Evolutionary conservation across 106 monocot genomes (phyloP).

Genomic region (Gastrodia elata): DNA sequence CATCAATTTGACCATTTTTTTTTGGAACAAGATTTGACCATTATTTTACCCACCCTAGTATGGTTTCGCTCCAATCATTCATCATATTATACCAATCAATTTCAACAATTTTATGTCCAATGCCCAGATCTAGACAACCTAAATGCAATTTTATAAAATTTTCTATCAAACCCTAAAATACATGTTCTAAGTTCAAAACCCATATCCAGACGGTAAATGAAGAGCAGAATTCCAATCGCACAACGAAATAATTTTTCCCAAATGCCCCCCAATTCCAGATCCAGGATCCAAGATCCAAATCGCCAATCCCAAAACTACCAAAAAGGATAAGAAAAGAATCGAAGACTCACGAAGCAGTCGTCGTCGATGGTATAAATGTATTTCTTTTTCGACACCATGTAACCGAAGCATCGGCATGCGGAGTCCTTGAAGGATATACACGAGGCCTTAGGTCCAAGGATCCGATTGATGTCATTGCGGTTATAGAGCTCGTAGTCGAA

Average conservation of each 20-base stretch:
- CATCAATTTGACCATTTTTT: background rate
- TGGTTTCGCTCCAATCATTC: background rate
- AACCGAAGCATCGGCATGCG: conserved; percentile 84
- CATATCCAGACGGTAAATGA: background rate
- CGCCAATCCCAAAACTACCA: background rate
- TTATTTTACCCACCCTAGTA: background rate
- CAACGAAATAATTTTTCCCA: conserved; percentile 1
- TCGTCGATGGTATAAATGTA: conserved; percentile 92
- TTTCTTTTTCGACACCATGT: conserved; percentile 93
- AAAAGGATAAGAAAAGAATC: background rate
- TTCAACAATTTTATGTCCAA: background rate
- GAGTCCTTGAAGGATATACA: conserved; percentile 97
- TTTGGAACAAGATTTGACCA: background rate
- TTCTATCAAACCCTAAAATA: background rate
- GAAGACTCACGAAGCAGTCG: conserved; percentile 74
- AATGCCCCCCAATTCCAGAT: background rate
- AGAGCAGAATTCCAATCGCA: background rate
- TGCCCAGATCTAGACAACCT: background rate
- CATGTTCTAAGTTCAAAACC: background rate
- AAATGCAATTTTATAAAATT: background rate
- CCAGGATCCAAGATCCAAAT: conserved; percentile 4
- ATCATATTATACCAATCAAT: background rate
- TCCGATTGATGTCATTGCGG: conserved; percentile 76
- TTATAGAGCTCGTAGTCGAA: conserved; percentile 91
- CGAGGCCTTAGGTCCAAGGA: conserved; percentile 75